These are phyloP conservation scores for Coemansia sp. DNA, from an alignment of 192 early-diverging fungal genomes.

Conservation along the genomic window DNA sequence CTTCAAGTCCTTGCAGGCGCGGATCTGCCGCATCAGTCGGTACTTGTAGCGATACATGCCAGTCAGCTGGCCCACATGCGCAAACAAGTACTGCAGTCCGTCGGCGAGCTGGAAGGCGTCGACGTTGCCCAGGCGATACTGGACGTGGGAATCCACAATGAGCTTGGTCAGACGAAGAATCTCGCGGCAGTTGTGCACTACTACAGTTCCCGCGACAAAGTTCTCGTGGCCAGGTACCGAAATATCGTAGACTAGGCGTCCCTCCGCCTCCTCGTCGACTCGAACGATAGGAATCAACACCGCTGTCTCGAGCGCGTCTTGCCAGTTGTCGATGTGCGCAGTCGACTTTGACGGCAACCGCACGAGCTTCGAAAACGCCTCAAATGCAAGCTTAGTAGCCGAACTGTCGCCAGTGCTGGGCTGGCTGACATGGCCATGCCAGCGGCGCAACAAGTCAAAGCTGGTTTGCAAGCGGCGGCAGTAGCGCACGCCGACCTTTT, in stretches of 20 bases:
- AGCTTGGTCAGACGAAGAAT: conserved; percentile 96
- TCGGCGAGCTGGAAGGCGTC: conserved; percentile 99
- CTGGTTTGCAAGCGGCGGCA: conserved; percentile 14
- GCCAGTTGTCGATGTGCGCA: conserved; percentile 1
- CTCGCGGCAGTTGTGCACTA: conserved; percentile 77
- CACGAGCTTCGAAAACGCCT: conserved; percentile 21
- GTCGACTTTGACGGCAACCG: conserved; percentile 11
- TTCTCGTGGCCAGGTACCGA: conserved; percentile 56
- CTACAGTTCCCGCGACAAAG: conserved; percentile 54
- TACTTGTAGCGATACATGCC: conserved; percentile 99
- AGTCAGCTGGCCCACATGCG: conserved; percentile 97
- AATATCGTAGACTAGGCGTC: conserved; percentile 53
- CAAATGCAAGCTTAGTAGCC: not conserved
- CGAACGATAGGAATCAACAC: conserved; percentile 30
- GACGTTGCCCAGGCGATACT: conserved; percentile 96
- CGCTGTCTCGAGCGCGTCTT: conserved; percentile 14
- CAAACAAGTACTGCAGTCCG: conserved; percentile 98
- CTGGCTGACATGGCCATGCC: conserved; percentile 25
- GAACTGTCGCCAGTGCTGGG: not conserved
- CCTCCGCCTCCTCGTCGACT: conserved; percentile 11
- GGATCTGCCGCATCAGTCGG: conserved; percentile 94
- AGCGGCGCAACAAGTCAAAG: conserved; percentile 38
- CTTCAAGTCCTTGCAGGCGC: conserved; percentile 94
- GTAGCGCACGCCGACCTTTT: conserved; percentile 51
- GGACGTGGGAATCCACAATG: conserved; percentile 96